These are phyloP conservation scores for Aureobasidium uvarum DNA, from an alignment of 2,329 filamentous ascomycete genomes.

Conservation along the genomic window DNA sequence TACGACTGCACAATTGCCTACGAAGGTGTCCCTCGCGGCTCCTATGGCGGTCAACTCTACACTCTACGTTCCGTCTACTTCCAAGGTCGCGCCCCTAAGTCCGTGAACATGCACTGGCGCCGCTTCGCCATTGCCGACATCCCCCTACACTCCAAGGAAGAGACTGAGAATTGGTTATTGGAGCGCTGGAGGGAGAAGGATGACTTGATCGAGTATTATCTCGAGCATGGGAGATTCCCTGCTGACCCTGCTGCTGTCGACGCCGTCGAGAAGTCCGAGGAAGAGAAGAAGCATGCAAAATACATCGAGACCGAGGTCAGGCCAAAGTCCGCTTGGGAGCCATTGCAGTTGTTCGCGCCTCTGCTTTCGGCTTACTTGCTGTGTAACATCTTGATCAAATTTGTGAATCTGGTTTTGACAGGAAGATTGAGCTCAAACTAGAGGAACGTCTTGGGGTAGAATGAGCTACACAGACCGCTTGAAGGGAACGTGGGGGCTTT, in stretches of 20 bases:
- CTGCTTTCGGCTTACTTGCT: slow-evolving; percentile 40
- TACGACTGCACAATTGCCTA: slow-evolving; percentile 96
- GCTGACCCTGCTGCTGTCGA: slow-evolving; percentile 52
- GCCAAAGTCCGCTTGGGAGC: slow-evolving; percentile 43
- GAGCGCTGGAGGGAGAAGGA: slow-evolving; percentile 92
- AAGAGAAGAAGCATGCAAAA: slow-evolving; percentile 41
- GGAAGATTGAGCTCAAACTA: slow-evolving; percentile 16
- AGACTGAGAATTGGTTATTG: slow-evolving; percentile 79
- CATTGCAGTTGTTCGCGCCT: slow-evolving; percentile 47
- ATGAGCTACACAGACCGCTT: background rate
- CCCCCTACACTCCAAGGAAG: slow-evolving; percentile 67
- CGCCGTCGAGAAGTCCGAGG: slow-evolving; percentile 21
- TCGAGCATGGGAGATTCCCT: slow-evolving; percentile 74
- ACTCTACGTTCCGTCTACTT: slow-evolving; percentile 84
- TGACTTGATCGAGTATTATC: slow-evolving; percentile 74
- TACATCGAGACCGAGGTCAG: slow-evolving; percentile 51
- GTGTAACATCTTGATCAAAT: slow-evolving; percentile 36
- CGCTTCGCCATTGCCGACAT: slow-evolving; percentile 78
- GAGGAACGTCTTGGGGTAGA: background rate
- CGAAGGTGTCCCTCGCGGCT: slow-evolving; percentile 79
- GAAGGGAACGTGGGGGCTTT: background rate
- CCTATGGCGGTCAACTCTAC: slow-evolving; percentile 84
- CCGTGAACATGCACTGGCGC: slow-evolving; percentile 95
- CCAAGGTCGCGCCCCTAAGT: slow-evolving; percentile 83
- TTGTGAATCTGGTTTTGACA: slow-evolving; percentile 34